phyloP scores from a whole-genome alignment of 1,284 basidiomycete species.

The Gomphus sp. region DNA sequence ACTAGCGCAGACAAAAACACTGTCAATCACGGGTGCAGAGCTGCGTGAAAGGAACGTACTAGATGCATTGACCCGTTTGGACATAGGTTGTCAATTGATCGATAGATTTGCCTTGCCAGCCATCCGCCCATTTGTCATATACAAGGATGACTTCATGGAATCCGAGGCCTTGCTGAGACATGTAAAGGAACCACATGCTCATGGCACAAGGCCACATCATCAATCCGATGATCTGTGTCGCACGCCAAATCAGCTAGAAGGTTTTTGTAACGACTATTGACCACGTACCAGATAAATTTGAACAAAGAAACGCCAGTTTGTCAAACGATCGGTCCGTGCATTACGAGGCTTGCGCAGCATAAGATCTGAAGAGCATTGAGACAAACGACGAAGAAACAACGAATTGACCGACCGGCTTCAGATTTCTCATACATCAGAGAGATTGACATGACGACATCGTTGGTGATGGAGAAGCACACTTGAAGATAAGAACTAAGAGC shows the following conservation, averaged over 20 bases:
- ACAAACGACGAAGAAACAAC: slow-evolving; percentile 19
- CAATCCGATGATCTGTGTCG: slow-evolving; percentile 30
- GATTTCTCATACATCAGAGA: slow-evolving; percentile 29
- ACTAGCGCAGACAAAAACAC: neutral
- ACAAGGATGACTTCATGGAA: slow-evolving; percentile 32
- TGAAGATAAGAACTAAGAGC: slow-evolving; percentile 34
- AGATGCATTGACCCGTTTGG: slow-evolving; percentile 31
- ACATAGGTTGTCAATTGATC: slow-evolving; percentile 24
- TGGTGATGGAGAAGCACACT: slow-evolving; percentile 32
- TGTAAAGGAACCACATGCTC: slow-evolving; percentile 32
- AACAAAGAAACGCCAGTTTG: slow-evolving; percentile 38
- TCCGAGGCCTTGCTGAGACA: slow-evolving; percentile 25
- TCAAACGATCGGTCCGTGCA: slow-evolving; percentile 43
- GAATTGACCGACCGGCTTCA: slow-evolving; percentile 19
- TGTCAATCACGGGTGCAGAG: too few species aligned
- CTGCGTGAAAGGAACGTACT: slow-evolving; percentile 22
- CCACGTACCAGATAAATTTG: slow-evolving; percentile 45
- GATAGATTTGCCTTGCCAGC: slow-evolving; percentile 22
- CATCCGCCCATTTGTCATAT: slow-evolving; percentile 27
- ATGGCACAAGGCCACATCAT: slow-evolving; percentile 38
- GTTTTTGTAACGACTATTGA: neutral
- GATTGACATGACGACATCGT: slow-evolving; percentile 30
- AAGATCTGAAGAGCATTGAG: slow-evolving; percentile 26
- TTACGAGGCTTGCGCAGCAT: slow-evolving; percentile 57
- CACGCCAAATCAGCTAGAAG: neutral